phyloP scores from a whole-genome alignment of 345 rosid species.

The Orychophragmus violaceus region DNA sequence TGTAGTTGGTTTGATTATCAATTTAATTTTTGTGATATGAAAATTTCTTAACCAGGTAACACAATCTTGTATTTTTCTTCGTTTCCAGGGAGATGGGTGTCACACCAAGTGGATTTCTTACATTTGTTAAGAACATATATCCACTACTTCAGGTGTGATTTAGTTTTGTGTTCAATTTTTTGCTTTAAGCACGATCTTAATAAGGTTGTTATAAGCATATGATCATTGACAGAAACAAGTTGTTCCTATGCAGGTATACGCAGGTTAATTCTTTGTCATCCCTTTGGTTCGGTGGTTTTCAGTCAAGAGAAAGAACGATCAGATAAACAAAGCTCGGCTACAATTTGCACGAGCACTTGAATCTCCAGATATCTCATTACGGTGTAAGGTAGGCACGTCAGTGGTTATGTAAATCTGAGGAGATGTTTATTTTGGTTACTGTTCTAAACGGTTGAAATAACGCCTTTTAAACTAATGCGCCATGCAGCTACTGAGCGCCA shows the following conservation, averaged over 20 bases:
- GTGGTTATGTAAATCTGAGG: background rate
- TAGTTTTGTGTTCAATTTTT: too few species aligned
- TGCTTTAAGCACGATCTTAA: too few species aligned
- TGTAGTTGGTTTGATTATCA: background rate
- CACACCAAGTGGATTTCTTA: slow-evolving; percentile 51
- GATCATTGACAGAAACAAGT: background rate
- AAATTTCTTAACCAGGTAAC: slow-evolving; percentile 10
- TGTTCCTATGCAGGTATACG: slow-evolving; percentile 59
- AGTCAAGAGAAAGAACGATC: slow-evolving; percentile 49
- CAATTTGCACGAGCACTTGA: slow-evolving; percentile 60
- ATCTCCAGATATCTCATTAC: slow-evolving; percentile 62
- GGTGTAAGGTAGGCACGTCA: slow-evolving; percentile 67
- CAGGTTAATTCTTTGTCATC: slow-evolving; percentile 94
- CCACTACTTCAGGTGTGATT: slow-evolving; percentile 84
- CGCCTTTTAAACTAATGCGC: too few species aligned
- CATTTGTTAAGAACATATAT: slow-evolving; percentile 61
- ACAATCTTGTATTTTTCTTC: slow-evolving; percentile 1
- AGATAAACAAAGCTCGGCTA: slow-evolving; percentile 69
- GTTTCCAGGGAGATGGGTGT: slow-evolving; percentile 57
- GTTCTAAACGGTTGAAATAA: background rate
- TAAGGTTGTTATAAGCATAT: too few species aligned
- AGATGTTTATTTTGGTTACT: background rate
- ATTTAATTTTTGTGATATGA: too few species aligned
- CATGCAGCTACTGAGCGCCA: slow-evolving; percentile 73
- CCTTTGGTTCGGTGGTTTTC: slow-evolving; percentile 81